Percentiles rank a stretch among this genome's conserved stretches.
These are phyloP conservation scores for Trichophyton benhamiae DNA, from an alignment of 2,329 filamentous ascomycete genomes.

Conservation along the genomic window DNA sequence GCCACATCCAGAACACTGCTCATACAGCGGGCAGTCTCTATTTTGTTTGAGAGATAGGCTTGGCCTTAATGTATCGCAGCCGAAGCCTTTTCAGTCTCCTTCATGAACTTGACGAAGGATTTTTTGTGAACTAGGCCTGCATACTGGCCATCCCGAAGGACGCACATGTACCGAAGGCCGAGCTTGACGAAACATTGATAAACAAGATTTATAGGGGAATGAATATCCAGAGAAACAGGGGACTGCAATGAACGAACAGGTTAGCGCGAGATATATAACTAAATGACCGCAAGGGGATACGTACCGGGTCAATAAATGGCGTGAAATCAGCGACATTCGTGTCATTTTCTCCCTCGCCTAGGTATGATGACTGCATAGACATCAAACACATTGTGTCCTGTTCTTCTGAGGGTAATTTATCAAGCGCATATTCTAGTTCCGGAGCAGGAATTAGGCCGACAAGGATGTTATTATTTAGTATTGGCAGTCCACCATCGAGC, in stretches of 20 bases:
- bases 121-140: slow-evolving; percentile 96
- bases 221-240: slow-evolving; percentile 75
- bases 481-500: slow-evolving; percentile 80
- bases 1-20: background rate
- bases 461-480: slow-evolving; percentile 64
- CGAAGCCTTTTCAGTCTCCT: slow-evolving; percentile 38
- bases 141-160: slow-evolving; percentile 70
- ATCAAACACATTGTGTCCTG: slow-evolving; percentile 61
- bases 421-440: slow-evolving; percentile 84
- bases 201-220: slow-evolving; percentile 83
- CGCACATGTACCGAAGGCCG: slow-evolving; percentile 83
- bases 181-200: slow-evolving; percentile 96
- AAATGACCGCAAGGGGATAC: slow-evolving; percentile 20
- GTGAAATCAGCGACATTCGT: slow-evolving; percentile 72
- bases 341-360: slow-evolving; percentile 48
- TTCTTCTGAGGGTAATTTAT: slow-evolving; percentile 65
- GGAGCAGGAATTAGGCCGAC: slow-evolving; percentile 88
- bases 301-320: slow-evolving; percentile 73
- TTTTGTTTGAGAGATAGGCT: background rate
- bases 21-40: background rate
- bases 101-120: slow-evolving; percentile 86
- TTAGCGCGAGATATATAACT: slow-evolving; percentile 3
- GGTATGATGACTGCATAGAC: slow-evolving; percentile 47
- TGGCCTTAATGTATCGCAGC: background rate
- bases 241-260: slow-evolving; percentile 38